These are phyloP conservation scores for Phytophthora cryptogea DNA, from an alignment of 352 stramenopile species.

Conservation along the genomic window DNA sequence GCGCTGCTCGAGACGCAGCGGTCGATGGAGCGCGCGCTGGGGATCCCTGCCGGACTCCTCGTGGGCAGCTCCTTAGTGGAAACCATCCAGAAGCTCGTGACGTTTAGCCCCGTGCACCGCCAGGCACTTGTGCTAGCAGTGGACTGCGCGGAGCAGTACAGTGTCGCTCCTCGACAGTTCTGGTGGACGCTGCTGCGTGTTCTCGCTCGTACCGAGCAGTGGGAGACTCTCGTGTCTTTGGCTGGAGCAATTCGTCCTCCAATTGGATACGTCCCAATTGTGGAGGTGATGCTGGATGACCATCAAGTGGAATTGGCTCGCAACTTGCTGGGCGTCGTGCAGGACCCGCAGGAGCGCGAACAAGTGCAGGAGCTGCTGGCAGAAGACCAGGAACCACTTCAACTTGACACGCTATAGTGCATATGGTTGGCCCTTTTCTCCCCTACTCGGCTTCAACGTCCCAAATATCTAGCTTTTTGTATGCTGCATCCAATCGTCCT, in stretches of 20 bases:
- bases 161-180: slow-evolving; percentile 55
- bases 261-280: slow-evolving; percentile 49
- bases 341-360: slow-evolving; percentile 34
- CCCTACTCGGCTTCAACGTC: slow-evolving; percentile 14
- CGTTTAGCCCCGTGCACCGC: slow-evolving; percentile 45
- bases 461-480: slow-evolving; percentile 25
- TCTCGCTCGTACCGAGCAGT: slow-evolving; percentile 51
- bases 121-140: slow-evolving; percentile 43
- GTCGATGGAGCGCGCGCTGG: slow-evolving; percentile 43
- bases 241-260: slow-evolving; percentile 39
- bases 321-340: slow-evolving; percentile 41
- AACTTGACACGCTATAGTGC: slow-evolving; percentile 21
- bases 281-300: slow-evolving; percentile 55
- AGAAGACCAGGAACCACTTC: slow-evolving; percentile 17
- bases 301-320: slow-evolving; percentile 41
- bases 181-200: slow-evolving; percentile 57
- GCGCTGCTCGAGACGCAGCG: slow-evolving; percentile 48
- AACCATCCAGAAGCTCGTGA: slow-evolving; percentile 64
- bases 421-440: slow-evolving; percentile 7
- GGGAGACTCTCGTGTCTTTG: slow-evolving; percentile 47
- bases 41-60: slow-evolving; percentile 47
- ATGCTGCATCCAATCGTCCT: slow-evolving; percentile 14
- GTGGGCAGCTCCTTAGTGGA: slow-evolving; percentile 59
- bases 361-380: slow-evolving; percentile 38
- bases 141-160: slow-evolving; percentile 46